Percentiles rank a stretch among this genome's conserved stretches.
These are phyloP conservation scores for Fusarium poae DNA, from an alignment of 2,329 filamentous ascomycete species.

Conservation along the genomic window DNA sequence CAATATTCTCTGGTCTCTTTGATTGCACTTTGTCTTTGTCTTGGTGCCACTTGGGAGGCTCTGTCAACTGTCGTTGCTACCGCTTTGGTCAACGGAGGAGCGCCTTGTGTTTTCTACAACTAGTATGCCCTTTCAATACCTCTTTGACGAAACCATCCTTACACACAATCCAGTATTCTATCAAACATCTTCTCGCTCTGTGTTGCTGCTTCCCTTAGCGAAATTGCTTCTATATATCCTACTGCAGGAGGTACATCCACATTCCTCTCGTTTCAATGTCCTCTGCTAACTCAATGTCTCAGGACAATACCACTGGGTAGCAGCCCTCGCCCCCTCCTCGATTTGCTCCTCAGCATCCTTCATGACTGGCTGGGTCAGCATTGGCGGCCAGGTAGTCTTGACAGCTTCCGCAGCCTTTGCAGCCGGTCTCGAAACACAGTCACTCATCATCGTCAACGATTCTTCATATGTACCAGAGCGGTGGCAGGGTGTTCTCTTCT, in stretches of 20 bases:
- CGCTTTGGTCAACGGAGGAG: slow-evolving; percentile 60
- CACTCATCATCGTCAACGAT: slow-evolving; percentile 59
- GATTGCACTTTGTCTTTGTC: slow-evolving; percentile 58
- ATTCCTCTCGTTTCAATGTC: fast-evolving
- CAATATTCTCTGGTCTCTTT: slow-evolving; percentile 60
- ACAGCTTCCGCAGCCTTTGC: slow-evolving; percentile 63
- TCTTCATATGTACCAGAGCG: slow-evolving; percentile 56
- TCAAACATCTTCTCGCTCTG: slow-evolving; percentile 35
- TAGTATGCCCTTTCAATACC: slow-evolving; percentile 3
- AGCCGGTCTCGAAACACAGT: slow-evolving; percentile 59
- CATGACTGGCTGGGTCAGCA: slow-evolving; percentile 51
- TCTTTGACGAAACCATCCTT: neutral
- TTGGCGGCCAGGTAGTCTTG: slow-evolving; percentile 61
- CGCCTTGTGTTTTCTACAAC: slow-evolving; percentile 60
- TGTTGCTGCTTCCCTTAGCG: slow-evolving; percentile 34
- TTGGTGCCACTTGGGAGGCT: slow-evolving; percentile 67
- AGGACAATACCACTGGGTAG: slow-evolving; percentile 45
- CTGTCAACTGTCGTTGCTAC: slow-evolving; percentile 60
- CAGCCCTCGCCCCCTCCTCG: slow-evolving; percentile 32
- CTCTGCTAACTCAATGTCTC: neutral
- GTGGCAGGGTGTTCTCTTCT: slow-evolving; percentile 62
- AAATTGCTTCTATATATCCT: slow-evolving; percentile 42
- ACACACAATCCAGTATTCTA: slow-evolving; percentile 6
- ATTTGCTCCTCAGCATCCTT: slow-evolving; percentile 18
- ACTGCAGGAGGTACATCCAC: slow-evolving; percentile 32